These are phyloP conservation scores for Ceratocystis lukuohia DNA, from an alignment of 2,329 filamentous ascomycete species.

Conservation along the genomic window DNA sequence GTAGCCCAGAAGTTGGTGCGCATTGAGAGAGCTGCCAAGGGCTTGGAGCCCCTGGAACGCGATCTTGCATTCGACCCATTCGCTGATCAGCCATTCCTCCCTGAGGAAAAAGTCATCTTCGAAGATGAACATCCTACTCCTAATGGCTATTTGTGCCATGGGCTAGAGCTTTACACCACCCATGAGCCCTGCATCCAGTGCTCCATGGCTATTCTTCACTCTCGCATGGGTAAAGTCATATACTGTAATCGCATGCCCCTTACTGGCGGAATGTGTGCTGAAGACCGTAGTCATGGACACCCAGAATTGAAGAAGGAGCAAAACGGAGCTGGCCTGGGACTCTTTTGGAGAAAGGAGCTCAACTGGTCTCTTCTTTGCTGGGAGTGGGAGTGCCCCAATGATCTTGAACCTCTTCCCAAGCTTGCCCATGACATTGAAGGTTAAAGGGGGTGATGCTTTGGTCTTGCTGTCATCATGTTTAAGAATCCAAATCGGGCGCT, in stretches of 20 bases:
- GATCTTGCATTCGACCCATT: slow-evolving; percentile 49
- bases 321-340: slow-evolving; percentile 48
- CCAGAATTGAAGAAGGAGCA: slow-evolving; percentile 29
- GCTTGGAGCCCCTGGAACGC: slow-evolving; percentile 26
- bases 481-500: neutral
- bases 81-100: slow-evolving; percentile 54
- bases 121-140: slow-evolving; percentile 50
- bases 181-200: slow-evolving; percentile 96
- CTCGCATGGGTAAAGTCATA: slow-evolving; percentile 73
- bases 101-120: slow-evolving; percentile 50
- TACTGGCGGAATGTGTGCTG: slow-evolving; percentile 72
- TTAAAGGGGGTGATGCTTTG: slow-evolving; percentile 19
- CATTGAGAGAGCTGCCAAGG: slow-evolving; percentile 36
- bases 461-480: neutral
- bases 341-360: slow-evolving; percentile 62
- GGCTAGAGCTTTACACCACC: slow-evolving; percentile 83
- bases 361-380: slow-evolving; percentile 78
- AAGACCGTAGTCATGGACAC: slow-evolving; percentile 44
- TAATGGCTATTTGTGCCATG: slow-evolving; percentile 86
- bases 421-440: slow-evolving; percentile 18
- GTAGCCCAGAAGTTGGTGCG: slow-evolving; percentile 55
- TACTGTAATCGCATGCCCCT: slow-evolving; percentile 66
- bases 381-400: slow-evolving; percentile 50
- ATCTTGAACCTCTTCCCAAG: slow-evolving; percentile 26
- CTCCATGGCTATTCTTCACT: slow-evolving; percentile 91